Percentiles rank a stretch among this genome's conserved stretches.
These are phyloP conservation scores for Avena eriantha DNA, from an alignment of 176 grass and related monocot species.

Conservation along the genomic window DNA sequence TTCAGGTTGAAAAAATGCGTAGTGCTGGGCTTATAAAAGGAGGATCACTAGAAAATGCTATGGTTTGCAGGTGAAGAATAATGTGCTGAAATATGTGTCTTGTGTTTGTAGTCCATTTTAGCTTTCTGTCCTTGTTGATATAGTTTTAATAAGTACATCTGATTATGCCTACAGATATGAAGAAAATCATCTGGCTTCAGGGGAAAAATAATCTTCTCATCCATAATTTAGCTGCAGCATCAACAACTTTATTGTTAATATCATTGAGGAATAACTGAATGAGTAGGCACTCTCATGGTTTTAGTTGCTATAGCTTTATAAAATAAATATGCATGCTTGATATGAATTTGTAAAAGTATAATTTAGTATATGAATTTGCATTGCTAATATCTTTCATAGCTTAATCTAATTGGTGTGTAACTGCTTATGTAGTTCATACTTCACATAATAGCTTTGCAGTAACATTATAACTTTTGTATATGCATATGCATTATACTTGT, in stretches of 20 bases:
- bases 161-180: neutral
- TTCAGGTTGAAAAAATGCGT: conserved; percentile 68
- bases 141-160: neutral
- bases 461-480: neutral
- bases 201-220: neutral
- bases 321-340: neutral
- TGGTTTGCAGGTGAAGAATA: conserved; percentile 80
- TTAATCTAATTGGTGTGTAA: neutral
- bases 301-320: conserved; percentile 12
- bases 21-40: conserved; percentile 85
- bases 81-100: conserved; percentile 22
- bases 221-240: neutral
- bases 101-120: neutral
- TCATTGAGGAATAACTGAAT: conserved; percentile 26
- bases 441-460: neutral
- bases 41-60: conserved; percentile 88
- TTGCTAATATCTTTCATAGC: neutral
- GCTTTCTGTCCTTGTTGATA: conserved; percentile 10
- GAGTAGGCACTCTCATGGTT: neutral
- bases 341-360: neutral
- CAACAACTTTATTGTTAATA: conserved; percentile 6
- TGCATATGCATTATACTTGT: conserved; percentile 1
- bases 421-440: conserved; percentile 8
- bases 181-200: neutral
- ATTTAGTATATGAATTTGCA: conserved; percentile 16